A percentile compares a stretch with the other conserved stretches of the same genome.
phyloP scores from a whole-genome alignment of 2,329 filamentous ascomycete genomes.

The Ophiocordyceps sinensis region DNA sequence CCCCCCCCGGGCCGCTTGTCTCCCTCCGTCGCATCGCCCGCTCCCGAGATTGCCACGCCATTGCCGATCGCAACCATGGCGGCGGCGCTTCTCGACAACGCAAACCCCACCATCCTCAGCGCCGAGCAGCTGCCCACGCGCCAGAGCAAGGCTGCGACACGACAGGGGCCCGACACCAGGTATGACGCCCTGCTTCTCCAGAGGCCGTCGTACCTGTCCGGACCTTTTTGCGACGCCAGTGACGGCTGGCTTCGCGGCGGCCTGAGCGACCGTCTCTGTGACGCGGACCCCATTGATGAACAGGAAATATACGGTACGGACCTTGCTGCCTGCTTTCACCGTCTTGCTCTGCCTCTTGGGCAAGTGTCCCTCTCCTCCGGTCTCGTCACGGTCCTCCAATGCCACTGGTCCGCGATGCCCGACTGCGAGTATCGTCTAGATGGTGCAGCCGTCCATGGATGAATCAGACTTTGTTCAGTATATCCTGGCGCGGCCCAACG shows the following conservation, averaged over 20 bases:
- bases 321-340: too few relatives aligned
- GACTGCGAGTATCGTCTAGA: too few relatives aligned
- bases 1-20: neutral
- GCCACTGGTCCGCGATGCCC: too few relatives aligned
- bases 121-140: constrained; percentile 78
- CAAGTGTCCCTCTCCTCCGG: too few relatives aligned
- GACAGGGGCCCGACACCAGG: constrained; percentile 30
- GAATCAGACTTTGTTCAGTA: neutral
- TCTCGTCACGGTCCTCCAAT: too few relatives aligned
- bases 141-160: constrained; percentile 32
- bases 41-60: neutral
- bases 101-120: constrained; percentile 86
- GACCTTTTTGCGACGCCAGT: constrained; percentile 23
- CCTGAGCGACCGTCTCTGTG: constrained; percentile 40
- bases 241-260: constrained; percentile 18
- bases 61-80: constrained; percentile 6
- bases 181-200: constrained; percentile 32
- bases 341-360: neutral
- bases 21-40: neutral
- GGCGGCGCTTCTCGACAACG: constrained; percentile 45
- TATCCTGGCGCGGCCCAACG: neutral
- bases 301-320: constrained; percentile 83
- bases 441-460: neutral
- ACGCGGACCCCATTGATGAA: constrained; percentile 77
- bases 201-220: constrained; percentile 27